Base-by-base conservation (phyloP, 1,284 basidiomycete genomes). In the Agroathelia rolfsii region DNA sequence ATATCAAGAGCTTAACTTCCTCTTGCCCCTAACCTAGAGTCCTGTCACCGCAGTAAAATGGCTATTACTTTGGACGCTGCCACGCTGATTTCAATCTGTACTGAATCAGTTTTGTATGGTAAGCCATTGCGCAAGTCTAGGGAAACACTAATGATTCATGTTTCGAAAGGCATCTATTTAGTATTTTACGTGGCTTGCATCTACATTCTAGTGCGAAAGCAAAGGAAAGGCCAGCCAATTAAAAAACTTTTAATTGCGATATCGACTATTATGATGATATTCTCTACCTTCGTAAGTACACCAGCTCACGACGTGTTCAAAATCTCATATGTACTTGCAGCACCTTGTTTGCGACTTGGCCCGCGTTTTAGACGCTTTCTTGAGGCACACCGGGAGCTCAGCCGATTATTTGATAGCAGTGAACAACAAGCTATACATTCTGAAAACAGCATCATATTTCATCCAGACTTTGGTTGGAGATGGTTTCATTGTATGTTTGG, bases 391-490 rank as follows among this genome's bases (percentile, higher is more conserved):
- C n/a, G n/a, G n/a, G 30, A 42, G 28, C 32, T 53, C 35, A 44
- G 46, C 16, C 36, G 44, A 14, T n/a, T n/a, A n/a, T n/a, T n/a
- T n/a, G n/a, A n/a, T n/a, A n/a, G n/a, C n/a, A n/a, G 43, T 53
- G 11, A 50, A 50, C 8, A 43, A 49, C n/a, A 46, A 48, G 16
- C 48, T 48, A 2, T 53, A 52, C 24, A 29, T 52, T 8, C 46
- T 52, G 17, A 51, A 52, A 16, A 54, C 47, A 19, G 42, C 51
- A 10, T 41, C 52, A 6, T 57, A 56, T 35, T 39, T 47, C 10
- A 40, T 43, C 7, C 55, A 58, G 40, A 57, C 54, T 2, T 35
- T 58, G n/a, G 48, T 56, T 14, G 54, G 54, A 6, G 53, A 57
- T 36, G 47, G 50, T 21, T 50, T 57, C 15, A 47, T 55, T 37